Base-by-base conservation (phyloP, 441 rosid genomes). In the Eruca vesicaria region DNA sequence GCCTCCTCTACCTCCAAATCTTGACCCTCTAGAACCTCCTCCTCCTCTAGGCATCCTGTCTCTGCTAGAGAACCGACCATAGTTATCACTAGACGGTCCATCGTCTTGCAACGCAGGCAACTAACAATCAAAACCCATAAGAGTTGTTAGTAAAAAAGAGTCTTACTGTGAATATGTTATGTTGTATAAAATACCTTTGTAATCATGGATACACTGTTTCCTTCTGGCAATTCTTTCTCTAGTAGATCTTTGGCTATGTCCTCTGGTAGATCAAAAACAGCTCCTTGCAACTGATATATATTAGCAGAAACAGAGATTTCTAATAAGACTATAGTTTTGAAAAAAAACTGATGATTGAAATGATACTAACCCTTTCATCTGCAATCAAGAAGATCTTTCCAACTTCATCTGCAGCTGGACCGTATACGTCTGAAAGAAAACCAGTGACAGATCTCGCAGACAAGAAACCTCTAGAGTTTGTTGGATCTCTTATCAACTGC, bases 251-350 rank as follows among this genome's bases (percentile, higher is more conserved):
- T 93, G 5, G 95, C 98, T 43, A 93, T 86, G 71, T 95, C 98
- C 85, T 93, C 98, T 1, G 98, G 97, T 66, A 95, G 86, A 84
- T 95, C 99, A 79, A 95, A 95, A 66, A 95, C 94, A 29, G 98
- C 98, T 78, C 98, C 99, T 84, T 88, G 98, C 71, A 95, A 81
- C 99, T 95, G 88, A 81, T 23, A 74, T n/a, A n/a, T 33, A 52
- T 35, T 7, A 28, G 31, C 63, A 74, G 63, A 45, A 68, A 26
- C 52, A 74, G 50, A 68, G 52, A 33, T n/a, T 19, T 58, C 4
- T 1, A 38, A 23, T 2, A 41, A 55, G 36, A 63, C 6, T 0
- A 43, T 55, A 31, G 20, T 23, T 56, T 69, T 26, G 2, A 33
- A n/a, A 45, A 15, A 43, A 53, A 9, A 43, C n/a, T 1, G 5